phyloP scores from a whole-genome alignment of 768 basidiomycete species.

The Serendipita sp. region DNA sequence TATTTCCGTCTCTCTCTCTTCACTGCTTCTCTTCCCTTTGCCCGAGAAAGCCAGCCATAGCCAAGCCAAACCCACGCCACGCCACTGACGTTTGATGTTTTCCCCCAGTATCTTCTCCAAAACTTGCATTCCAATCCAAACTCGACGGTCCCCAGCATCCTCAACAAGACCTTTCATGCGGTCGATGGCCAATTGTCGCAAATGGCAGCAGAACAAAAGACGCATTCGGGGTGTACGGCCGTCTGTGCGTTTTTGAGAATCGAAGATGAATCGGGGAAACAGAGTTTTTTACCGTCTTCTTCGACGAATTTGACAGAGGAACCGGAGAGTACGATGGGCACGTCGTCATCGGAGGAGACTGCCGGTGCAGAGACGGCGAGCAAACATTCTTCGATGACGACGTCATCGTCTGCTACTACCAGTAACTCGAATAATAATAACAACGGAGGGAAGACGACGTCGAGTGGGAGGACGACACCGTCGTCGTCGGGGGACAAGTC shows the following conservation, averaged over 20 bases:
- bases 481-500: neutral
- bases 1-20: neutral
- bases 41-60: neutral
- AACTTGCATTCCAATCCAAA: slow-evolving; percentile 45
- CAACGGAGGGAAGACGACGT: neutral
- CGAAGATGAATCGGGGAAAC: slow-evolving; percentile 62
- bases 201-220: slow-evolving; percentile 79
- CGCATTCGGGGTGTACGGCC: slow-evolving; percentile 93
- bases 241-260: slow-evolving; percentile 89
- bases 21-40: neutral
- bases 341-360: neutral
- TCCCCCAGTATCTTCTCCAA: slow-evolving; percentile 42
- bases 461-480: neutral
- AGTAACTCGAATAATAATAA: too few species aligned
- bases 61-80: neutral
- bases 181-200: slow-evolving; percentile 74
- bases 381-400: slow-evolving; percentile 8
- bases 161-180: slow-evolving; percentile 87
- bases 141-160: slow-evolving; percentile 60
- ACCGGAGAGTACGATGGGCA: neutral
- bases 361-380: neutral
- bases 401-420: too few species aligned
- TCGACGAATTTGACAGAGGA: too few species aligned
- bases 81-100: neutral
- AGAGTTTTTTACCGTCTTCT: slow-evolving; percentile 32